Evolutionary conservation across 352 stramenopile species (phyloP), one percentile per base, ranked within the genome.

Genomic region (Discostella stelligera): DNA sequence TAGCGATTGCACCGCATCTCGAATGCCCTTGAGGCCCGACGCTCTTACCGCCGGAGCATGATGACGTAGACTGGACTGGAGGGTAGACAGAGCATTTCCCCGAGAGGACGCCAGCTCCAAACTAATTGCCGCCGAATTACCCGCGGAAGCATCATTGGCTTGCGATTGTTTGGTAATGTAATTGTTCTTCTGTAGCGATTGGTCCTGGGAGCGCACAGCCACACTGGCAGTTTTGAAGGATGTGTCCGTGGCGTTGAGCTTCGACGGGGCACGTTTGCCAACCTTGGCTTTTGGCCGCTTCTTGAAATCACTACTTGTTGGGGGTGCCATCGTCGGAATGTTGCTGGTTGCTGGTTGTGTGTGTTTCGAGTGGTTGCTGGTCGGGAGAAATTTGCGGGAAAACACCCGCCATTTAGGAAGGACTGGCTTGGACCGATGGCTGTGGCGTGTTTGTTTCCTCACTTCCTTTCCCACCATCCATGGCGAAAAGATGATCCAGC

Each of bases 241-340:
- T 9, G 87, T 92, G 68, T 92, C 82, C 20, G 89, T 94, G 39
- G 83, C 48, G 80, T 93, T 94, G 5, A 82, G 7, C 55, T 80
- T 77, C 18, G 85, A 75, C 9, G 80, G 71, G 13, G 84, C 85
- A 55, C 80, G 79, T 66, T 93, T 93, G 13, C 89, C 89, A 54
- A 94, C 87, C 71, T 93, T 93, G 21, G 89, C 85, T 74, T 89
- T 90, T 27, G 86, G 55, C 10, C 86, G 74, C 79, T 94, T 94
- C 63, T 74, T 69, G 39, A 85, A 85, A 65, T 85, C 77, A 44
- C 54, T 64, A 44, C 54, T 64, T 14, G 56, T 49, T 16, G 71
- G 44, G 0, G 63, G 54, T 25, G 46, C 65, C 56, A 66, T 74
- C 13, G 10, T 60, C 14, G 61, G 62, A 21, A 16, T 48, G 32